phyloP scores from a whole-genome alignment of 208 protist genomes.

The Crithidia thermophila region DNA sequence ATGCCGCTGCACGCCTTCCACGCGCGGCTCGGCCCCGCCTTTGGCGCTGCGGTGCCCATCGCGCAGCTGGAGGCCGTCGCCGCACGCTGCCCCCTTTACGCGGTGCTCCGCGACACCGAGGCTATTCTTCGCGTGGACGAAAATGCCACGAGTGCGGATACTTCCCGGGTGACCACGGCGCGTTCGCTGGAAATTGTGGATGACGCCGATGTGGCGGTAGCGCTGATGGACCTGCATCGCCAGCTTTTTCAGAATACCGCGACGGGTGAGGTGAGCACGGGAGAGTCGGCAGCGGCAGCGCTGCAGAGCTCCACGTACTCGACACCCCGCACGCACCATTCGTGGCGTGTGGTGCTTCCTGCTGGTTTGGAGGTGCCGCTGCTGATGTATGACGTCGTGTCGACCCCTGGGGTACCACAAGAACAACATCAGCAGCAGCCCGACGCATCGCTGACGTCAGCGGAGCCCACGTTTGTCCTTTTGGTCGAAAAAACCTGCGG shows the following conservation, averaged over 20 bases:
- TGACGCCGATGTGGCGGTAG: not conserved
- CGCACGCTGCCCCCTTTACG: conserved; percentile 13
- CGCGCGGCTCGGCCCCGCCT: not conserved
- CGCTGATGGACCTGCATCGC: not conserved
- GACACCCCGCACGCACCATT: not conserved
- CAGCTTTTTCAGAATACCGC: not conserved
- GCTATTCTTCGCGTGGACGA: not conserved
- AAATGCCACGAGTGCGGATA: too few relatives aligned
- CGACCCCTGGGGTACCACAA: too few relatives aligned
- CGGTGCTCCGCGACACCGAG: not conserved
- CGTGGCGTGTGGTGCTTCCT: conserved; percentile 19
- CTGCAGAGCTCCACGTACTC: not conserved
- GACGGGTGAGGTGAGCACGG: not conserved
- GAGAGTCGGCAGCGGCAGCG: not conserved
- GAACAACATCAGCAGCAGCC: too few relatives aligned
- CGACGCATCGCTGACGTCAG: not conserved
- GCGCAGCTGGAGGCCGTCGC: not conserved
- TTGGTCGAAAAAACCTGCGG: conserved; percentile 48
- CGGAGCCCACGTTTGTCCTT: conserved; percentile 29
- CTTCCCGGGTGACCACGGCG: not conserved
- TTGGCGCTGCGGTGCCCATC: not conserved
- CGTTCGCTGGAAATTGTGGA: not conserved
- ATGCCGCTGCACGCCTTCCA: not conserved
- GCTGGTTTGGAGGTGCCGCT: conserved; percentile 7
- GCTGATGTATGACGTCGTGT: conserved; percentile 12